phyloP scores from a whole-genome alignment of 2,329 filamentous ascomycete genomes.

The Pseudocercospora fuligena region DNA sequence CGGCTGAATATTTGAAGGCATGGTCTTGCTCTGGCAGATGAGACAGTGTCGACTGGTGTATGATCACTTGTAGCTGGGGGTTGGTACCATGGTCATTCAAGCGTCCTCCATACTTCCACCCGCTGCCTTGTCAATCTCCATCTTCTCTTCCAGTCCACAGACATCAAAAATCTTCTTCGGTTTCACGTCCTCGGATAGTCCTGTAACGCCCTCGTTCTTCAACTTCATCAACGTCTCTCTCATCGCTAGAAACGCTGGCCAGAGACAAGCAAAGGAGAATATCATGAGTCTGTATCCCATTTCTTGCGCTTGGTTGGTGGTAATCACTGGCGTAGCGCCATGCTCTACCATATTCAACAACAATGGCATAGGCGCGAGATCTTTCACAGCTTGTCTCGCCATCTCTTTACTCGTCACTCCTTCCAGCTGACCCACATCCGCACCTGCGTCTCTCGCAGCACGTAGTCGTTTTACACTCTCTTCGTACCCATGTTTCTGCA shows the following conservation, averaged over 20 bases:
- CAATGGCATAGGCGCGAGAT: slow-evolving; percentile 56
- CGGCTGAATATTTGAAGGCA: not conserved
- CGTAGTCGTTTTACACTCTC: slow-evolving; percentile 57
- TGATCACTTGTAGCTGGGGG: not conserved
- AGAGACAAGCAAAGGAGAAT: slow-evolving; percentile 36
- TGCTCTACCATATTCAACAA: slow-evolving; percentile 62
- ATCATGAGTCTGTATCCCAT: slow-evolving; percentile 64
- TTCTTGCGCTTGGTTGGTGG: slow-evolving; percentile 55
- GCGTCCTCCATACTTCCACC: slow-evolving; percentile 20
- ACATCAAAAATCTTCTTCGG: slow-evolving; percentile 26
- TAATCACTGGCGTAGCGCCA: slow-evolving; percentile 60
- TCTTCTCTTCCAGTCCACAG: slow-evolving; percentile 21
- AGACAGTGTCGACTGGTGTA: no score
- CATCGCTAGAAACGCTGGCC: slow-evolving; percentile 23
- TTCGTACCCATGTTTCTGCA: slow-evolving; percentile 61
- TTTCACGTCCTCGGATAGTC: slow-evolving; percentile 15
- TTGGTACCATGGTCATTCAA: not conserved
- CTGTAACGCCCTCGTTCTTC: slow-evolving; percentile 25
- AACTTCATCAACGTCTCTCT: slow-evolving; percentile 20
- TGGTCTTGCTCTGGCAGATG: no score
- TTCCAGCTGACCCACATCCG: slow-evolving; percentile 64
- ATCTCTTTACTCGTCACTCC: slow-evolving; percentile 58
- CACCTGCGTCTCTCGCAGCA: slow-evolving; percentile 57
- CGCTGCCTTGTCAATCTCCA: slow-evolving; percentile 19
- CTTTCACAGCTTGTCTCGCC: slow-evolving; percentile 51